phyloP scores from a whole-genome alignment of 345 rosid genomes.

The Salix arbutifolia region DNA sequence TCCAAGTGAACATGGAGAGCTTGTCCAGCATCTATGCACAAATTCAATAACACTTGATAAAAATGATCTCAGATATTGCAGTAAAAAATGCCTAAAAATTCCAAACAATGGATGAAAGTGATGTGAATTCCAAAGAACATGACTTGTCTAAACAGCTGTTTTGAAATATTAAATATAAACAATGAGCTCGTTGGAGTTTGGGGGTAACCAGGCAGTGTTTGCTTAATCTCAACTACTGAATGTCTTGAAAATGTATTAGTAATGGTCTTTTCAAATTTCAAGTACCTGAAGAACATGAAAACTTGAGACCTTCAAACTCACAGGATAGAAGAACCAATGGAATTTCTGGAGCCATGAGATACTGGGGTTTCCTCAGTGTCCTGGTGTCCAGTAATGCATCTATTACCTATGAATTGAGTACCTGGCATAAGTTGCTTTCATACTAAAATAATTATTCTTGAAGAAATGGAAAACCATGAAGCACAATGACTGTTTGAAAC shows the following conservation, averaged over 20 bases:
- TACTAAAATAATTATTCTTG: not conserved
- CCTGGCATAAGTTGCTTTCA: slow-evolving; percentile 4
- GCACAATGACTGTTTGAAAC: not conserved
- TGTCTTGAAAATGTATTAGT: not conserved
- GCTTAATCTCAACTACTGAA: not conserved
- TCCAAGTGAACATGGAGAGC: slow-evolving; percentile 59
- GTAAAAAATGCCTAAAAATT: slow-evolving; percentile 7
- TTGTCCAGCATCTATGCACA: slow-evolving; percentile 48
- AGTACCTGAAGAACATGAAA: slow-evolving; percentile 74
- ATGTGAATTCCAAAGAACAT: not conserved
- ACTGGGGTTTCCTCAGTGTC: slow-evolving; percentile 77
- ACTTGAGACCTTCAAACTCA: slow-evolving; percentile 63
- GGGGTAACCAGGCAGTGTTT: not conserved
- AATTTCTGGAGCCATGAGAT: slow-evolving; percentile 69
- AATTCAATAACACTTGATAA: not conserved
- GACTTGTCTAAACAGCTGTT: not conserved
- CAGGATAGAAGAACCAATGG: slow-evolving; percentile 80
- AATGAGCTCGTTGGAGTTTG: not conserved
- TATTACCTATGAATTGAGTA: slow-evolving; percentile 45
- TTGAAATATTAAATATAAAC: not conserved
- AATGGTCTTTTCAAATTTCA: slow-evolving; percentile 1
- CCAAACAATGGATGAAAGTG: not conserved
- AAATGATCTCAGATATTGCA: not conserved
- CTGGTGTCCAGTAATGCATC: slow-evolving; percentile 65
- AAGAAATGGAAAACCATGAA: not conserved